These are phyloP conservation scores for Mycena pura DNA, from an alignment of 768 basidiomycete species.

Conservation along the genomic window DNA sequence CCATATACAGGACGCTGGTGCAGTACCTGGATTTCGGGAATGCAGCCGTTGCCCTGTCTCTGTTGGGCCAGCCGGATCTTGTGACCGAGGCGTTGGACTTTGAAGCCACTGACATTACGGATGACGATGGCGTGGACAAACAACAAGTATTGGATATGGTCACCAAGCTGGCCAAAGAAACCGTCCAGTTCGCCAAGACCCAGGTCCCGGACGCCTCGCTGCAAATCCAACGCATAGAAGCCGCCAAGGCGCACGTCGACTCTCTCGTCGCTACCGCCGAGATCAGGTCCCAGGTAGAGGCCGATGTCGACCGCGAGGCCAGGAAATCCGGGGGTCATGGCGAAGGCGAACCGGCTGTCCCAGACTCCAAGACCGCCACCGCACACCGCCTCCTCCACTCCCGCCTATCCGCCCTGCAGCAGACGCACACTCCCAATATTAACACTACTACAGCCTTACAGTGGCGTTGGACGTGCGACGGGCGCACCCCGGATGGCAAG, in stretches of 20 bases:
- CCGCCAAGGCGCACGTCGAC: background rate
- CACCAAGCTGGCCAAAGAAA: background rate
- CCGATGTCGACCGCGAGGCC: no score
- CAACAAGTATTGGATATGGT: background rate
- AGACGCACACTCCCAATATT: background rate
- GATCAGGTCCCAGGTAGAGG: background rate
- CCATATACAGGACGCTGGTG: background rate
- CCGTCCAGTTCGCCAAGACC: background rate
- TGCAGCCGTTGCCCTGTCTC: background rate
- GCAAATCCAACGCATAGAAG: background rate
- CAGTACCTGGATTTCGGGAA: background rate
- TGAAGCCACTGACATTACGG: background rate
- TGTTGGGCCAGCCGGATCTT: background rate
- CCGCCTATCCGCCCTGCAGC: background rate
- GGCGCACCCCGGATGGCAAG: background rate
- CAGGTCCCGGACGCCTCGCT: background rate
- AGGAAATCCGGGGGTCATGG: background rate
- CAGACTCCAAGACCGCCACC: background rate
- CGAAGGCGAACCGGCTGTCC: background rate
- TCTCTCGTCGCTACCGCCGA: background rate
- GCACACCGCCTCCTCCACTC: background rate
- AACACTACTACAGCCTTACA: background rate
- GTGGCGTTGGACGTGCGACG: background rate
- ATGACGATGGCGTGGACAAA: background rate
- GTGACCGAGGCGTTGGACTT: background rate